Evolutionary conservation across 1,284 basidiomycete genomes (phyloP), one percentile per base, ranked within the genome.

Genomic region (Trichosporon ovoides): DNA sequence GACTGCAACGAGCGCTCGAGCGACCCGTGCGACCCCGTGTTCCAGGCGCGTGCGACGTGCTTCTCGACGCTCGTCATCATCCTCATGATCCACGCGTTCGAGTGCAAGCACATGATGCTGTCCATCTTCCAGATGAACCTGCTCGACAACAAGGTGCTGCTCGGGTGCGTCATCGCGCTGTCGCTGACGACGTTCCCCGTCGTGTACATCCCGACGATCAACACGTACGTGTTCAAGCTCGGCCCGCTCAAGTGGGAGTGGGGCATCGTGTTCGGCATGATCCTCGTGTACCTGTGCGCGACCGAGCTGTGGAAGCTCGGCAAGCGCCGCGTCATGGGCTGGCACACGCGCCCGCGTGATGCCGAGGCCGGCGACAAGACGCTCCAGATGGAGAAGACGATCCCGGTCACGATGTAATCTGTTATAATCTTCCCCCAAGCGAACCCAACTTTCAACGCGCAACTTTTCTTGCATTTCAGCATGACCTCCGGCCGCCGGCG

Each of bases 61-160:
- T 84, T 83, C 66, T 80, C 82, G 12, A 81, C 80, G 0, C 72
- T 85, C 18, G 81, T 82, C 51, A 82, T 83, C 68, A 78, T 81
- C 76, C 46, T 79, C 64, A 65, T 77, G 76, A 71, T 79, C 61
- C 75, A 72, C 66, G 65, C 71, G 3, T 63, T 73, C 61, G 70
- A 75, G 58, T 79, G 77, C 72, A 79, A 78, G 69, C 74, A 77
- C 59, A 70, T 75, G 58, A 68, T 64, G 40, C 65, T 60, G 19
- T 64, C 71, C 18, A 53, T 80, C 20, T 81, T 82, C 68, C 76
- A 79, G 66, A 78, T 81, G 64, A 80, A 84, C 67, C 66, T 83
- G 12, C 76, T 78, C 68, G 79, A 77, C 54, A 84, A 85, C 74
- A 81, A 80, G 63, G 73, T 83, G 38, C 76, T 84, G 16, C 76